These are phyloP conservation scores for Porcisia hertigi DNA, from an alignment of 208 protist genomes.

Conservation along the genomic window DNA sequence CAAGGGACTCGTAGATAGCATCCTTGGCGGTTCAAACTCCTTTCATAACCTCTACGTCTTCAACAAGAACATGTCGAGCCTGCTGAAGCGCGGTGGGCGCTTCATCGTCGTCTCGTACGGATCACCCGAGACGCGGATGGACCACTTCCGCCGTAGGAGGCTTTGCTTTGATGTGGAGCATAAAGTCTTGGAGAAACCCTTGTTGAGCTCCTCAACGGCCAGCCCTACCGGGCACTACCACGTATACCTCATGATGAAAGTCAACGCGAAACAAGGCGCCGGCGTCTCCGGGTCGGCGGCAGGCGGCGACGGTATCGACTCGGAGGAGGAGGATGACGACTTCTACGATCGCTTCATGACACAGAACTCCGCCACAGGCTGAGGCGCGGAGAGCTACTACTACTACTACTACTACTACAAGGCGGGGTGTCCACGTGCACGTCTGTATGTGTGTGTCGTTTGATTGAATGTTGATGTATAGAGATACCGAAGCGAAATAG, in stretches of 20 bases:
- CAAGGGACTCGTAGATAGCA: constrained; percentile 86
- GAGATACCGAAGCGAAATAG: background rate
- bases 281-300: background rate
- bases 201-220: constrained; percentile 77
- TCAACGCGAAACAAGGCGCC: constrained; percentile 45
- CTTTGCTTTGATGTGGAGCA: constrained; percentile 90
- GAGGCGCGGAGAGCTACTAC: background rate
- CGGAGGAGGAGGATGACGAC: constrained; percentile 88
- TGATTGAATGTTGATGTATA: background rate
- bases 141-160: constrained; percentile 89
- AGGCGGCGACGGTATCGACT: constrained; percentile 34
- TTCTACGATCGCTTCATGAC: constrained; percentile 94
- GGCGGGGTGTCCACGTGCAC: no score
- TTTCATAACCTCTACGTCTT: constrained; percentile 89
- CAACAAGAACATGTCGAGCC: constrained; percentile 87
- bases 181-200: constrained; percentile 83
- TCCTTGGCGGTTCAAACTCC: constrained; percentile 87
- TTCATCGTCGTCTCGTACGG: constrained; percentile 91
- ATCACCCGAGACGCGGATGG: constrained; percentile 85
- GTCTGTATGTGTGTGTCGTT: background rate
- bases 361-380: constrained; percentile 54
- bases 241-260: constrained; percentile 91
- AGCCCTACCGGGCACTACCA: constrained; percentile 87
- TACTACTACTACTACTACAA: no score
- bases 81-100: constrained; percentile 88